These are phyloP conservation scores for Penicillium brasilianum DNA, from an alignment of 2,329 filamentous ascomycete species.

Conservation along the genomic window DNA sequence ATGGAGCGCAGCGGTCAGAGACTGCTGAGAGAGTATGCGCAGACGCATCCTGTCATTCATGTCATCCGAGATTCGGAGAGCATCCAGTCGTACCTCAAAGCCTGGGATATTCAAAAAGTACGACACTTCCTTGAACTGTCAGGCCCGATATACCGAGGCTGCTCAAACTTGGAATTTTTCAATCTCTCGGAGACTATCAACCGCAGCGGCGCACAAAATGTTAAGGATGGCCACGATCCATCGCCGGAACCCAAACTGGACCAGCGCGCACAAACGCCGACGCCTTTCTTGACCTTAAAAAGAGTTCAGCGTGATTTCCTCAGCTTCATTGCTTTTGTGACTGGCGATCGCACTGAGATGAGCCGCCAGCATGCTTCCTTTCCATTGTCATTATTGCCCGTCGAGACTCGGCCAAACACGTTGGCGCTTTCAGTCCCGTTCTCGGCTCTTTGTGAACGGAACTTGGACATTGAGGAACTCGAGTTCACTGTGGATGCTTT, in stretches of 20 bases:
- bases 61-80: constrained; percentile 68
- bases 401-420: constrained; percentile 67
- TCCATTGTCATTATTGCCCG: constrained; percentile 65
- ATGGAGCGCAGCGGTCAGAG: constrained; percentile 68
- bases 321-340: constrained; percentile 68
- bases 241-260: constrained; percentile 40
- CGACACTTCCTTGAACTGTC: constrained; percentile 61
- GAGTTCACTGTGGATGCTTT: constrained; percentile 72
- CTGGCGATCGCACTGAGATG: constrained; percentile 43
- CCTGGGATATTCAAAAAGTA: constrained; percentile 62
- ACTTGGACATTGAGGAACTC: constrained; percentile 66
- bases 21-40: constrained; percentile 65
- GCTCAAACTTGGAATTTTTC: constrained; percentile 77
- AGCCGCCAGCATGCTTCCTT: constrained; percentile 54
- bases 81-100: constrained; percentile 66
- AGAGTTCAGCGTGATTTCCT: constrained; percentile 71
- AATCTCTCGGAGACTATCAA: constrained; percentile 66
- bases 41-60: constrained; percentile 72
- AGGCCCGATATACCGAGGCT: constrained; percentile 63
- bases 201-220: constrained; percentile 30
- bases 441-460: constrained; percentile 58
- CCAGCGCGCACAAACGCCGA: constrained; percentile 48
- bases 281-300: constrained; percentile 70
- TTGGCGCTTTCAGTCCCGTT: constrained; percentile 69
- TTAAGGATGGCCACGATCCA: constrained; percentile 32